phyloP scores from a whole-genome alignment of 1,284 basidiomycete genomes.

The Phellopilus nigrolimitatus region DNA sequence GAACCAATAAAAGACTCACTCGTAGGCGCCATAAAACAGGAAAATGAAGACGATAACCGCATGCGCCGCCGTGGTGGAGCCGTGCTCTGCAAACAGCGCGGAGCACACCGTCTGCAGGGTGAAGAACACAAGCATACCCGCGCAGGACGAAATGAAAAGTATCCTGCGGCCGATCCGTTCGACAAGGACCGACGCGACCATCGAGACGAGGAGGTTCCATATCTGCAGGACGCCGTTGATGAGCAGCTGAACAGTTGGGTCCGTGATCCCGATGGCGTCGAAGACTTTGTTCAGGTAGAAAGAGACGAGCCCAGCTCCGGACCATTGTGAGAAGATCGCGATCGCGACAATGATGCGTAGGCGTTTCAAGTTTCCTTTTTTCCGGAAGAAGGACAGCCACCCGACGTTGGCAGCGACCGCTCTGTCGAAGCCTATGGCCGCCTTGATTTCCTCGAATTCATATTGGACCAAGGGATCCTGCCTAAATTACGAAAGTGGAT shows the following conservation, averaged over 20 bases:
- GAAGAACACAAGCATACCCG: constrained; percentile 40
- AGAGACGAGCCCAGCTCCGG: constrained; percentile 55
- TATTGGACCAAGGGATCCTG: constrained; percentile 55
- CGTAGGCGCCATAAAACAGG: constrained; percentile 40
- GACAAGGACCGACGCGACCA: constrained; percentile 21
- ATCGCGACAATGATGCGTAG: constrained; percentile 53
- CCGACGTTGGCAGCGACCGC: constrained; percentile 38
- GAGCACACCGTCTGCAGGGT: constrained; percentile 40
- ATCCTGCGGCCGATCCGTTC: constrained; percentile 22
- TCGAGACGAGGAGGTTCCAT: constrained; percentile 25
- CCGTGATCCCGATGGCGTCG: constrained; percentile 42
- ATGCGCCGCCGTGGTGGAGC: constrained; percentile 34
- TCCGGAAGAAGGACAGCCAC: constrained; percentile 46
- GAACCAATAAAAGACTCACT: constrained; percentile 25
- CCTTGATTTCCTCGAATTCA: constrained; percentile 59
- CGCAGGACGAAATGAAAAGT: constrained; percentile 19
- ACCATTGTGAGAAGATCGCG: constrained; percentile 63
- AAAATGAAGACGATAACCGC: constrained; percentile 49
- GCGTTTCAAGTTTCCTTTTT: constrained; percentile 49
- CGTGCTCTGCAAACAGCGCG: constrained; percentile 33
- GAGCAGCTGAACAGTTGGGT: constrained; percentile 48
- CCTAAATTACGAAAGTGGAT: constrained; percentile 25
- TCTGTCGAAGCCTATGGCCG: constrained; percentile 46
- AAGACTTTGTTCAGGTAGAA: constrained; percentile 33
- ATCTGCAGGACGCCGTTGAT: constrained; percentile 57